Evolutionary conservation across 75 land plant species (phyloP), one percentile per base, ranked within the genome.

Genomic region (Azolla pinnata): DNA sequence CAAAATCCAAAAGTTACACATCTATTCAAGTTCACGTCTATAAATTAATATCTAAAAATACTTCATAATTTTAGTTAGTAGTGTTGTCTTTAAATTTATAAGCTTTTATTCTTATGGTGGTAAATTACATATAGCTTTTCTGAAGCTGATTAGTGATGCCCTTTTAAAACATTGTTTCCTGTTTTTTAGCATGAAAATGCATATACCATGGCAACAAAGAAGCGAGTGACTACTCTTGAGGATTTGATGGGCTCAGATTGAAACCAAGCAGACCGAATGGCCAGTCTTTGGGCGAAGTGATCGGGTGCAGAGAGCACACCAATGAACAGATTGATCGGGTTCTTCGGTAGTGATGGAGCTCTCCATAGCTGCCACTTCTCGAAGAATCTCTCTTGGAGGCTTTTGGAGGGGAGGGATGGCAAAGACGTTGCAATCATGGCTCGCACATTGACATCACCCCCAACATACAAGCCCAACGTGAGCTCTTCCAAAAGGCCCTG

Each of bases 201-300:
- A 49, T 46, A 20, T 73, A 67, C 75, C 75, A 73, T 27, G 28
- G 70, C 75, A 21, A 73, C 75, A 67, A 73, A 73, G 49, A 73
- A 73, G 21, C 70, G 61, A 20, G 75, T 71, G 19, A 67, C 75
- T 48, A 67, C 75, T 47, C 44, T 24, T 30, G 71, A 67, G 10
- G 60, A 42, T 54, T 50, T 63, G 28, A 73, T 67, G 19, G 59
- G 51, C 28, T 50, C 28, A 54, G 71, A 67, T 29, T 67, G 75
- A 55, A 73, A 47, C 75, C 75, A 73, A 17, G 75, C 67, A 57
- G 49, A 59, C 64, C 75, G 40, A 27, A 67, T 59, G 28, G 75
- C 75, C 75, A 73, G 67, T 44, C 75, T 57, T 31, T 73, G 64
- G 17, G 75, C 64, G 46, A 73, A 73, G 44, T 67, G 63, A 7